Conservation (phyloP, 805 yeast genomes). For the Spathaspora hagerdaliae region DNA sequence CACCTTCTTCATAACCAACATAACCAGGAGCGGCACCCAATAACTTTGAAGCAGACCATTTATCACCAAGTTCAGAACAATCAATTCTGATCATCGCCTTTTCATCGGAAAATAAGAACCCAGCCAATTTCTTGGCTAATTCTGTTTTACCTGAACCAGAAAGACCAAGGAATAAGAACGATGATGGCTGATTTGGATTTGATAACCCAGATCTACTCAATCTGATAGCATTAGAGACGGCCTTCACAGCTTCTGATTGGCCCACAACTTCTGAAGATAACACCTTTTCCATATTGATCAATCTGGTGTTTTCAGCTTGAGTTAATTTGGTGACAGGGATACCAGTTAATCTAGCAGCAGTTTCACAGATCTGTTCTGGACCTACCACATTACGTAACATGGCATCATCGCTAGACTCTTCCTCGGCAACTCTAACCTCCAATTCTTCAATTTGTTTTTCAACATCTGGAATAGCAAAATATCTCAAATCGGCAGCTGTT, state of each 20-base stretch:
- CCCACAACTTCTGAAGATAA: conserved; percentile 86
- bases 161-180: conserved; percentile 89
- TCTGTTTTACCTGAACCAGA: conserved; percentile 99
- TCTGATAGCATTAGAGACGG: conserved; percentile 93
- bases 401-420: conserved; percentile 54
- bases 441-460: conserved; percentile 68
- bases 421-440: conserved; percentile 74
- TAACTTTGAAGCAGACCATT: conserved; percentile 91
- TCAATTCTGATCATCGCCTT: conserved; percentile 96
- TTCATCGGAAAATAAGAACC: conserved; percentile 92
- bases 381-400: conserved; percentile 89
- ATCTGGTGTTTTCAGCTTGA: conserved; percentile 90
- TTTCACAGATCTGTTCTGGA: conserved; percentile 89
- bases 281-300: conserved; percentile 91
- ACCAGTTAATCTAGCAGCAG: conserved; percentile 95
- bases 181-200: conserved; percentile 95
- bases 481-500: conserved; percentile 92
- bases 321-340: conserved; percentile 93
- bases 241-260: conserved; percentile 91
- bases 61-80: conserved; percentile 94
- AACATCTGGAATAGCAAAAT: conserved; percentile 95
- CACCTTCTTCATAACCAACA: conserved; percentile 97
- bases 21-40: conserved; percentile 96
- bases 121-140: conserved; percentile 94
- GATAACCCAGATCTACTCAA: conserved; percentile 91